Conservation (phyloP, 2,329 filamentous ascomycete species). For the Dothiorella sarmentorum region DNA sequence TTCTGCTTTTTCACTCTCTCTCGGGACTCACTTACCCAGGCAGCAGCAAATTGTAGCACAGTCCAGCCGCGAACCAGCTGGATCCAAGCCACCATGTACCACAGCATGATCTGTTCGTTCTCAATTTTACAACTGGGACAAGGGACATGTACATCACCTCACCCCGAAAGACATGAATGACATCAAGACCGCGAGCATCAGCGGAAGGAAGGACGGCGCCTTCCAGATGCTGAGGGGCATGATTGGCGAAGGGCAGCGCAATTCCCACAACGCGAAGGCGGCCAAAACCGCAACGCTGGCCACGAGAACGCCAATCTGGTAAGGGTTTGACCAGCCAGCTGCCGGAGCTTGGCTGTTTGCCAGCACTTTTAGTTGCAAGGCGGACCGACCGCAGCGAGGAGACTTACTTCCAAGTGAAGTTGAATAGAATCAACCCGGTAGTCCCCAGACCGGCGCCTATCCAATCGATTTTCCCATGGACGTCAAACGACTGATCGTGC, state of each 20-base stretch:
- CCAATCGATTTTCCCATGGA: slow-evolving; percentile 40
- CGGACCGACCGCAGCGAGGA: too few relatives aligned
- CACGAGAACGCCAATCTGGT: slow-evolving; percentile 41
- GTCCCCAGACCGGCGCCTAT: slow-evolving; percentile 41
- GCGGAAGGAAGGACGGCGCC: slow-evolving; percentile 43
- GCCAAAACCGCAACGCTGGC: slow-evolving; percentile 38
- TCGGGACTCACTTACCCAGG: too few relatives aligned
- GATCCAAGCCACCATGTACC: slow-evolving; percentile 49
- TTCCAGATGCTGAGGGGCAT: slow-evolving; percentile 47
- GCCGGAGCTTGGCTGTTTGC: slow-evolving; percentile 41
- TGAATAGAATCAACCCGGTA: slow-evolving; percentile 46
- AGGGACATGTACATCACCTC: slow-evolving; percentile 50
- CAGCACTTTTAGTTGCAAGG: too few relatives aligned
- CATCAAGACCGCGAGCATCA: slow-evolving; percentile 45
- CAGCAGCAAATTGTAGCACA: slow-evolving; percentile 40
- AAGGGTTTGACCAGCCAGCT: slow-evolving; percentile 45
- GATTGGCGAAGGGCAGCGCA: slow-evolving; percentile 41
- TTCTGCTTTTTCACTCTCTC: too few relatives aligned
- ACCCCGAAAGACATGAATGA: too few relatives aligned
- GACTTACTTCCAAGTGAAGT: slow-evolving; percentile 50
- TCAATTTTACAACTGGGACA: too few relatives aligned
- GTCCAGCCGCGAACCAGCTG: slow-evolving; percentile 43
- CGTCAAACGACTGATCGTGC: slow-evolving; percentile 32
- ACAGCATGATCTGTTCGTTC: too few relatives aligned
- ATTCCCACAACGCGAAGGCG: slow-evolving; percentile 42